Percentiles rank a stretch among this genome's conserved stretches.
Evolutionary conservation across 768 basidiomycete genomes (phyloP).

Genomic region (Tylopilus rubrobrunneus): DNA sequence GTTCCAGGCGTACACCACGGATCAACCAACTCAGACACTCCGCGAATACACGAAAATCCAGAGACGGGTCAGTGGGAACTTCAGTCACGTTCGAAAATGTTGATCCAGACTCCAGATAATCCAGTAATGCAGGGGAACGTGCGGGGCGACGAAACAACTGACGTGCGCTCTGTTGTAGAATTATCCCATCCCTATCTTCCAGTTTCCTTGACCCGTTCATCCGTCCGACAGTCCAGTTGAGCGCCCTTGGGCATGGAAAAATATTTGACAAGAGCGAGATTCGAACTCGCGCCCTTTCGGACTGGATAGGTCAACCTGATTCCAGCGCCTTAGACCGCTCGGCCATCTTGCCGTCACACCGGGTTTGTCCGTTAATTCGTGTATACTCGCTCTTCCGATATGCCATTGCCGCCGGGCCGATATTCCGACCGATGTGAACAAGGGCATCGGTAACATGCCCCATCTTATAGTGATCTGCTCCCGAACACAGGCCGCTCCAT

Average conservation of each 20-base stretch:
- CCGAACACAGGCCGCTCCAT: background rate
- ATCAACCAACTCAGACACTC: no score
- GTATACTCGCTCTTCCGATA: background rate
- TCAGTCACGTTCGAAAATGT: background rate
- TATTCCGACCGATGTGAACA: no score
- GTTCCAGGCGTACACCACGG: no score
- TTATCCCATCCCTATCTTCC: no score
- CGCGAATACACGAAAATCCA: no score
- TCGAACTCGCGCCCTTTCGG: conserved; percentile 36
- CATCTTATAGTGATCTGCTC: background rate
- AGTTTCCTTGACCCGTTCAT: no score
- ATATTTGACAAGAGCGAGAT: conserved; percentile 33
- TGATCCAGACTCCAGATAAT: background rate
- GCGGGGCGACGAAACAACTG: no score
- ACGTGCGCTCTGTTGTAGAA: no score
- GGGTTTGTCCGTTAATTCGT: background rate
- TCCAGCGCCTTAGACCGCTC: conserved; percentile 62
- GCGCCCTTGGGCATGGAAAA: conserved; percentile 4
- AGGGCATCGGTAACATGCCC: no score
- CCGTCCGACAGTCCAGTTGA: no score
- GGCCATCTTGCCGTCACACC: conserved; percentile 40
- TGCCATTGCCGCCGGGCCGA: no score
- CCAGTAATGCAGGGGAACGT: background rate
- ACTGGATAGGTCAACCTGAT: conserved; percentile 35
- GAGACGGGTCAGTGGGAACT: background rate